Evolutionary conservation across 176 grass and related monocot genomes (phyloP).

Genomic region (Puya raimondii): DNA sequence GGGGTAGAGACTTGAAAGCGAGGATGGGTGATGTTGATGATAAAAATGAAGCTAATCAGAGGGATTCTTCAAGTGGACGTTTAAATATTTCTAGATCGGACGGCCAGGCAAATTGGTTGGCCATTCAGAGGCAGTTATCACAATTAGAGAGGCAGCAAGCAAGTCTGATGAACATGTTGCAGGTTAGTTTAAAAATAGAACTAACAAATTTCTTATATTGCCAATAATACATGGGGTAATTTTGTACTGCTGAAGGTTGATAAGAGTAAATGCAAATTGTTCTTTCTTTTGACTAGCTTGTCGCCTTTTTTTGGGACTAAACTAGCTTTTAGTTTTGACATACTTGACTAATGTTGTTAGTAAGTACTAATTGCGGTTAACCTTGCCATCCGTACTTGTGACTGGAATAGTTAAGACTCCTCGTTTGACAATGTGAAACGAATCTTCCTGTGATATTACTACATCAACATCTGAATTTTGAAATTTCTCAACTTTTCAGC

Average conservation of each 20-base stretch:
- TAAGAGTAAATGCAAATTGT: no score
- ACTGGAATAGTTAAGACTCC: no score
- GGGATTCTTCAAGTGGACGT: conserved; percentile 36
- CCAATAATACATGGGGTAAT: background rate
- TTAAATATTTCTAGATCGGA: conserved; percentile 27
- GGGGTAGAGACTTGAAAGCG: conserved; percentile 44
- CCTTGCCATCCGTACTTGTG: no score
- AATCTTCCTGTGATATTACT: no score
- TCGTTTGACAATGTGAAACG: no score
- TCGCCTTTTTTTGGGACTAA: no score
- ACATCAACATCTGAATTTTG: no score
- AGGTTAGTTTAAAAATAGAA: conserved; percentile 36
- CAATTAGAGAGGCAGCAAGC: conserved; percentile 93
- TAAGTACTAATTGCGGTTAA: no score
- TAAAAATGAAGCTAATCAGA: conserved; percentile 35
- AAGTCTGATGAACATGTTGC: conserved; percentile 91
- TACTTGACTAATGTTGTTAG: no score
- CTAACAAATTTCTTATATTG: background rate
- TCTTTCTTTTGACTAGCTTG: no score
- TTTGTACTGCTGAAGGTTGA: no score
- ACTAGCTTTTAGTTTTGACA: no score
- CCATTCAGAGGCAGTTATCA: conserved; percentile 69
- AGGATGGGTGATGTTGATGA: conserved; percentile 56
- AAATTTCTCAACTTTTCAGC: background rate
- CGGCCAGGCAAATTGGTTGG: conserved; percentile 50